Evolutionary conservation across 306 rosid genomes (phyloP).

Genomic region (Begonia fuchsioides): DNA sequence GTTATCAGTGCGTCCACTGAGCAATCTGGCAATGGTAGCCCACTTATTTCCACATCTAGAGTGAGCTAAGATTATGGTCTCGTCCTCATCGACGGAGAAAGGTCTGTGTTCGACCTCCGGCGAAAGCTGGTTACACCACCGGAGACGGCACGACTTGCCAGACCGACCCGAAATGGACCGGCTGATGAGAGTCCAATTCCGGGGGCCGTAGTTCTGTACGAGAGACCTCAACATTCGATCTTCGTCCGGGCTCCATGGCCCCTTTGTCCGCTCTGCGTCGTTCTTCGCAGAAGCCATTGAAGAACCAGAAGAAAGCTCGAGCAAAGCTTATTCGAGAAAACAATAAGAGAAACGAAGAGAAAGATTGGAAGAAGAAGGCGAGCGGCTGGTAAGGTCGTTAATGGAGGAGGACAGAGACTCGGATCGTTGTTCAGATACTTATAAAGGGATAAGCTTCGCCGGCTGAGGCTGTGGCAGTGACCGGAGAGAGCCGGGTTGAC

Average conservation of each 20-base stretch:
- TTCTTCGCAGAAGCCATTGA: constrained; percentile 29
- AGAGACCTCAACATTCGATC: constrained; percentile 35
- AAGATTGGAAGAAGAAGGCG: too few species aligned
- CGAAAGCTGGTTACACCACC: too few species aligned
- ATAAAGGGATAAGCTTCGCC: constrained; percentile 10
- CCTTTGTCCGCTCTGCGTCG: constrained; percentile 51
- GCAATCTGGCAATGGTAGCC: constrained; percentile 71
- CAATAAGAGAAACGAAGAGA: too few species aligned
- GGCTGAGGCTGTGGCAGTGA: constrained; percentile 5
- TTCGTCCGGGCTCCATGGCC: constrained; percentile 94
- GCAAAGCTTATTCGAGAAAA: neutral
- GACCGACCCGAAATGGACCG: constrained; percentile 71
- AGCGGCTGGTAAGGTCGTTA: neutral
- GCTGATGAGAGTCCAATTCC: constrained; percentile 74
- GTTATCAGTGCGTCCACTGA: constrained; percentile 84
- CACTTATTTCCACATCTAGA: constrained; percentile 62
- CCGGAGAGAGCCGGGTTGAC: neutral
- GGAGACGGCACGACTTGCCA: constrained; percentile 71
- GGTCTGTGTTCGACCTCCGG: too few species aligned
- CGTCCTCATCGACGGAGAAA: constrained; percentile 56
- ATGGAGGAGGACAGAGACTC: constrained; percentile 8
- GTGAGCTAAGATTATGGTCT: constrained; percentile 41
- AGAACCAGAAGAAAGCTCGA: neutral
- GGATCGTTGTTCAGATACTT: constrained; percentile 1
- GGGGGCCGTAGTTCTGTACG: constrained; percentile 44